phyloP scores from a whole-genome alignment of 495 filamentous ascomycete genomes.

The Hypoxylon rickii region DNA sequence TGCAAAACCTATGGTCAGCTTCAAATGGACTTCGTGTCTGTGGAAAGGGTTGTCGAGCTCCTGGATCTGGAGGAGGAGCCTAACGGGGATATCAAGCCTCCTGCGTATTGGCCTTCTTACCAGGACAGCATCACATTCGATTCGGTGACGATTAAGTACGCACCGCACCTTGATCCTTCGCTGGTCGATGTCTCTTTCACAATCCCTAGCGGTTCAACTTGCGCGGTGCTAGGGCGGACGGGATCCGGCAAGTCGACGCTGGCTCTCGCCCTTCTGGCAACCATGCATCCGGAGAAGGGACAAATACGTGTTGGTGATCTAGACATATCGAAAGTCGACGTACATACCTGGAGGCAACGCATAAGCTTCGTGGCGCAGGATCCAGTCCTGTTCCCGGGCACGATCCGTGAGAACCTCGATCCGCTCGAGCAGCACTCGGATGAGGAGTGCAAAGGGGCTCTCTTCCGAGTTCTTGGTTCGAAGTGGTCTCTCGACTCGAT shows the following conservation, averaged over 20 bases:
- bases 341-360: constrained; percentile 57
- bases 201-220: constrained; percentile 74
- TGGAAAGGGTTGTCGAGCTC: constrained; percentile 80
- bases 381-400: constrained; percentile 62
- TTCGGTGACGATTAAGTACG: constrained; percentile 76
- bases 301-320: constrained; percentile 58
- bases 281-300: constrained; percentile 53
- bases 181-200: constrained; percentile 65
- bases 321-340: constrained; percentile 55
- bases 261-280: constrained; percentile 59
- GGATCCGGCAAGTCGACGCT: constrained; percentile 68
- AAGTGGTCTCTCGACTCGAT: constrained; percentile 50
- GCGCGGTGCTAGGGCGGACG: constrained; percentile 66
- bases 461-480: constrained; percentile 48
- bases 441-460: constrained; percentile 50
- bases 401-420: constrained; percentile 60
- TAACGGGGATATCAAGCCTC: constrained; percentile 64
- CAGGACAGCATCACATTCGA: constrained; percentile 74
- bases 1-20: constrained; percentile 79
- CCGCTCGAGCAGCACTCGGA: constrained; percentile 52
- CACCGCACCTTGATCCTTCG: constrained; percentile 72
- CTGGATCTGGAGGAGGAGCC: constrained; percentile 75
- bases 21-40: constrained; percentile 88
- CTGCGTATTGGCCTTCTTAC: constrained; percentile 74
- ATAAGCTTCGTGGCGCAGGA: constrained; percentile 68